These are phyloP conservation scores for Ascochyta pisi DNA, from an alignment of 2,329 filamentous ascomycete species.

Conservation along the genomic window DNA sequence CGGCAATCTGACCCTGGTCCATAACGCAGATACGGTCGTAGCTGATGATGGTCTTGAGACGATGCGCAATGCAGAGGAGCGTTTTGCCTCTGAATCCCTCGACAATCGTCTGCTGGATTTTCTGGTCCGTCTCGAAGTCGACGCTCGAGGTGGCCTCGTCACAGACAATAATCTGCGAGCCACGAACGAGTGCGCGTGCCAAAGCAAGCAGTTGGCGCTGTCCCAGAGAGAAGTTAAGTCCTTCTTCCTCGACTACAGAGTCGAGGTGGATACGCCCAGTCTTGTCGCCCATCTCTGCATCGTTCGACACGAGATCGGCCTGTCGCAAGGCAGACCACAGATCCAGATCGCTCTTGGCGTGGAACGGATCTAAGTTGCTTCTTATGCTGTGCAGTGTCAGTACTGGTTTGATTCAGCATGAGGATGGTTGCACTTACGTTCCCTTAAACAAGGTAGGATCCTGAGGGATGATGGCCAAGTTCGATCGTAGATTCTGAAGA, in stretches of 20 bases:
- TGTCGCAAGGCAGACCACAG: constrained; percentile 81
- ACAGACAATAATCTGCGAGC: constrained; percentile 90
- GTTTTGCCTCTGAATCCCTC: constrained; percentile 86
- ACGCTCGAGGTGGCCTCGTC: constrained; percentile 94
- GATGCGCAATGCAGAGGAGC: constrained; percentile 89
- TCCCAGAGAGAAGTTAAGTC: constrained; percentile 94
- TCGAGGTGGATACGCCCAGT: constrained; percentile 79
- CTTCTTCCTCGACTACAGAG: constrained; percentile 87
- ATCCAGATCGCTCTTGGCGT: constrained; percentile 77
- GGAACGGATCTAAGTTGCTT: constrained; percentile 81
- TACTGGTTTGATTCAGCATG: too few relatives aligned
- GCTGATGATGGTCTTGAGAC: constrained; percentile 87
- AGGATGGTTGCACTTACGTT: constrained; percentile 52
- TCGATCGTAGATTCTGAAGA: constrained; percentile 75
- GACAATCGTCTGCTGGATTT: constrained; percentile 81
- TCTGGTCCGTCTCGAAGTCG: constrained; percentile 87
- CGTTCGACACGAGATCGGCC: constrained; percentile 69
- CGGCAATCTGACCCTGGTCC: constrained; percentile 86
- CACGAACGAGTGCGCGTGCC: constrained; percentile 85
- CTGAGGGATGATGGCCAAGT: constrained; percentile 83
- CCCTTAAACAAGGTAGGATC: constrained; percentile 84
- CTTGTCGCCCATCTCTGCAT: constrained; percentile 55
- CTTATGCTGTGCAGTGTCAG: constrained; percentile 57
- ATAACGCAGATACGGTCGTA: constrained; percentile 98
- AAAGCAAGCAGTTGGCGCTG: constrained; percentile 86